phyloP scores from a whole-genome alignment of 192 early-diverging fungal species.

The Pilobolus umbonatus region DNA sequence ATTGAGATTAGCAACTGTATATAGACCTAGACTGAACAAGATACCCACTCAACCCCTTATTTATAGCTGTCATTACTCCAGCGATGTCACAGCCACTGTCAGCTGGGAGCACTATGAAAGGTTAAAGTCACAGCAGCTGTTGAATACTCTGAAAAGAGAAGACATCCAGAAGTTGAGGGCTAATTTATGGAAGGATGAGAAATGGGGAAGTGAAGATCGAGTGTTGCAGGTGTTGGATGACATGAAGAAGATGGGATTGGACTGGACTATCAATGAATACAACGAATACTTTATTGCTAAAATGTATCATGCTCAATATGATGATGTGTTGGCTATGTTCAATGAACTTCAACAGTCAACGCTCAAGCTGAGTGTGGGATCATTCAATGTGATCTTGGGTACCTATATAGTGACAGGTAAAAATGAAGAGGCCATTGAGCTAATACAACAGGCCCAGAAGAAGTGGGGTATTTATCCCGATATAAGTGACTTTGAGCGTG shows the following conservation, averaged over 20 bases:
- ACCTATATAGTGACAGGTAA: conserved; percentile 19
- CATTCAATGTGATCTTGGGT: conserved; percentile 27
- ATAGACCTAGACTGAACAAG: too few species aligned
- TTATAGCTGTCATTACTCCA: too few species aligned
- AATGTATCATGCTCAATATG: conserved; percentile 23
- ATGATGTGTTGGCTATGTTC: conserved; percentile 21
- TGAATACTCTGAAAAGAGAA: neutral
- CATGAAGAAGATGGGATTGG: conserved; percentile 13
- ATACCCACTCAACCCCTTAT: too few species aligned
- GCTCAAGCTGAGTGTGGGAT: conserved; percentile 17
- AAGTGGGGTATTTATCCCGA: conserved; percentile 15
- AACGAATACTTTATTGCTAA: conserved; percentile 30
- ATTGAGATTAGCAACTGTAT: too few species aligned
- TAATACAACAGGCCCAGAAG: conserved; percentile 9
- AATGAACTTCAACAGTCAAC: neutral
- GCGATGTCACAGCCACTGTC: too few species aligned
- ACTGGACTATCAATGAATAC: conserved; percentile 26
- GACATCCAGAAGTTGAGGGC: conserved; percentile 22
- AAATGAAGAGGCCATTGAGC: conserved; percentile 7
- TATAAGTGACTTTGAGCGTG: conserved; percentile 18
- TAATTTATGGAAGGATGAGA: conserved; percentile 14
- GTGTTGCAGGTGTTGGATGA: conserved; percentile 21
- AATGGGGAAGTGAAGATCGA: conserved; percentile 25
- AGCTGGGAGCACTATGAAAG: neutral
- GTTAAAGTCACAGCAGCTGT: neutral